phyloP scores from a whole-genome alignment of 2,329 filamentous ascomycete species.

The Aspergillus quadricinctus region DNA sequence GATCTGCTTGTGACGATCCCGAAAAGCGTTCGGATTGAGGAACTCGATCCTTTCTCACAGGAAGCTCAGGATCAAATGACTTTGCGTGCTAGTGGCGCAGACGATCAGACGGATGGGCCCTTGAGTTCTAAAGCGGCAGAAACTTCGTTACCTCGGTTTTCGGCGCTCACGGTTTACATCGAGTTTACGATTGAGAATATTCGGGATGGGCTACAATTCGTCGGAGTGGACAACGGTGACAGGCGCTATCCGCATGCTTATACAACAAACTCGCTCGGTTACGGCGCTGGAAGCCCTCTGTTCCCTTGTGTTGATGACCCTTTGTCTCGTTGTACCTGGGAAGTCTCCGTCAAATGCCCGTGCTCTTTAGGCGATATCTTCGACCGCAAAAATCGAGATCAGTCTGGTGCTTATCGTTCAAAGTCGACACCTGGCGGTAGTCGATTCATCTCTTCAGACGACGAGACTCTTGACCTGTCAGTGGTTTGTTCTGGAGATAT shows the following conservation, averaged over 20 bases:
- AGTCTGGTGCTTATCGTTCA: constrained; percentile 15
- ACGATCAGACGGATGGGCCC: constrained; percentile 36
- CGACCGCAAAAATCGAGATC: constrained; percentile 31
- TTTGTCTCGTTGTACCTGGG: constrained; percentile 77
- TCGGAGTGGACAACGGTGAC: constrained; percentile 76
- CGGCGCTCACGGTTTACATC: constrained; percentile 62
- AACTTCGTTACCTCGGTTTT: constrained; percentile 47
- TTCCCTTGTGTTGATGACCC: constrained; percentile 93
- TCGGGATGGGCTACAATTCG: constrained; percentile 86
- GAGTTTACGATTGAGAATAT: constrained; percentile 73
- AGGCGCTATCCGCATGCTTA: constrained; percentile 86
- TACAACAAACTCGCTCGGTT: constrained; percentile 73
- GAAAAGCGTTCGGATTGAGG: constrained; percentile 57
- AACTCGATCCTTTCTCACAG: constrained; percentile 52
- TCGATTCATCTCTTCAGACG: constrained; percentile 61
- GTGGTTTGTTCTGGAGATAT: constrained; percentile 88
- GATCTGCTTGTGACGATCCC: constrained; percentile 59
- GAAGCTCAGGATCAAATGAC: constrained; percentile 45
- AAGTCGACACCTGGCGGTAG: constrained; percentile 25
- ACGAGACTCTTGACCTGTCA: constrained; percentile 81
- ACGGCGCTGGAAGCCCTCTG: constrained; percentile 75
- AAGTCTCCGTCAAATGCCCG: constrained; percentile 79
- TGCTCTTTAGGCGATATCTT: constrained; percentile 77
- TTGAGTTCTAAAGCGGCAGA: constrained; percentile 33
- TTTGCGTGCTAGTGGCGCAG: constrained; percentile 36